These are phyloP conservation scores for Albifimbria verrucaria DNA, from an alignment of 2,329 filamentous ascomycete species.

Conservation along the genomic window DNA sequence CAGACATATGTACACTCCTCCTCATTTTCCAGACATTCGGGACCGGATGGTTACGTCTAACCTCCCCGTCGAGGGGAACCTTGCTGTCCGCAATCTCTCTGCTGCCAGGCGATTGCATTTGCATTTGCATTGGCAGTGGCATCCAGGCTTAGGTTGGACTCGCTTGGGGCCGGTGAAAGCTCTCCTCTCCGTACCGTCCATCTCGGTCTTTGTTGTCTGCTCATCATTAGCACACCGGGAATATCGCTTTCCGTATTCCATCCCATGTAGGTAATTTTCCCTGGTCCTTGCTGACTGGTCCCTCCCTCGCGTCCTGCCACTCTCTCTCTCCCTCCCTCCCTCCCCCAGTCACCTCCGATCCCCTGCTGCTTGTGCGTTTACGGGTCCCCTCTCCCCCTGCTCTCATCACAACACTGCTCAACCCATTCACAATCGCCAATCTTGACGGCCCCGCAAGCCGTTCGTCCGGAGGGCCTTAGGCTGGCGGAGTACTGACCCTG, in stretches of 20 bases:
- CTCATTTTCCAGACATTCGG: slow-evolving; percentile 1
- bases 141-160: no score
- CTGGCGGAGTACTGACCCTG: slow-evolving; percentile 12
- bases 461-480: slow-evolving; percentile 3
- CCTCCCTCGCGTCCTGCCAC: background rate
- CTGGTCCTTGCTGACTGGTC: background rate
- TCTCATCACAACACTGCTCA: slow-evolving; percentile 13
- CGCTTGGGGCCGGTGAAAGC: no score
- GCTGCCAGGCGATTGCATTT: background rate
- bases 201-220: no score
- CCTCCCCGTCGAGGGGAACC: slow-evolving; percentile 1
- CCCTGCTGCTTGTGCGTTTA: background rate
- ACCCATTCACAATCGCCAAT: slow-evolving; percentile 17
- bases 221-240: no score
- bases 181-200: no score
- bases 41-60: slow-evolving; percentile 2
- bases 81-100: background rate
- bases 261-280: background rate
- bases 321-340: no score
- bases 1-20: background rate
- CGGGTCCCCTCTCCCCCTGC: slow-evolving; percentile 8
- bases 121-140: background rate
- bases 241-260: no score
- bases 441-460: slow-evolving; percentile 17
- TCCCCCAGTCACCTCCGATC: background rate